Conservation (phyloP, 495 filamentous ascomycete species). For the Trichoderma gamsii region DNA sequence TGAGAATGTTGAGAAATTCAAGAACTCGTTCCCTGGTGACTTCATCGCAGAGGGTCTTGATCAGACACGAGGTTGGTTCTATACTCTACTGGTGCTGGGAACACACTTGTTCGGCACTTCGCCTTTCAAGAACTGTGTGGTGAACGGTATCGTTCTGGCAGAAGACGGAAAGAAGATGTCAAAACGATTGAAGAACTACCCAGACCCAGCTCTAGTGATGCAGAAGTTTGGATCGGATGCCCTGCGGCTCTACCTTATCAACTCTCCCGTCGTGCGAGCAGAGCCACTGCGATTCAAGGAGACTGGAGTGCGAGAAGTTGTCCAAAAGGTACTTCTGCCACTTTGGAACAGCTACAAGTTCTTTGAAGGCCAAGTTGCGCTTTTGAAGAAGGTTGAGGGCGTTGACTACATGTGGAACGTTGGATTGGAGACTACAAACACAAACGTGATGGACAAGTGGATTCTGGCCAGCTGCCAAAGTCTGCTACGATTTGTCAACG, state of each 20-base stretch:
- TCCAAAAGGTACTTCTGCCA: slow-evolving; percentile 86
- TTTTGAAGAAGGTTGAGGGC: slow-evolving; percentile 83
- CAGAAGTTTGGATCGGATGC: slow-evolving; percentile 88
- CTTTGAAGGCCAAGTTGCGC: slow-evolving; percentile 89
- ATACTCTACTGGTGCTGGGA: slow-evolving; percentile 84
- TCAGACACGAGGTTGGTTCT: slow-evolving; percentile 87
- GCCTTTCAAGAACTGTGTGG: slow-evolving; percentile 94
- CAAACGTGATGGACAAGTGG: slow-evolving; percentile 96
- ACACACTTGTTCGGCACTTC: slow-evolving; percentile 83
- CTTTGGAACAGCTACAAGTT: slow-evolving; percentile 98
- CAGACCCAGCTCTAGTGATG: slow-evolving; percentile 82
- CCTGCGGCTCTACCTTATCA: slow-evolving; percentile 90
- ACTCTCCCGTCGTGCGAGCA: slow-evolving; percentile 91
- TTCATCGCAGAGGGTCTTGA: slow-evolving; percentile 95
- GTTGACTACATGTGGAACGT: slow-evolving; percentile 78
- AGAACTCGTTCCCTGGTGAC: slow-evolving; percentile 80
- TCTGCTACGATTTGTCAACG: slow-evolving; percentile 84
- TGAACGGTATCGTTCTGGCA: slow-evolving; percentile 91
- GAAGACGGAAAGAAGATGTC: slow-evolving; percentile 99
- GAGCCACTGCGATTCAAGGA: slow-evolving; percentile 92
- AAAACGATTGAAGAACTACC: slow-evolving; percentile 95
- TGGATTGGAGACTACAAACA: slow-evolving; percentile 63
- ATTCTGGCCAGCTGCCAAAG: slow-evolving; percentile 91
- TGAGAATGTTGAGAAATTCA: slow-evolving; percentile 78
- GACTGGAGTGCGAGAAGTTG: slow-evolving; percentile 88